Percentiles rank a stretch among this genome's conserved stretches.
Conservation (phyloP, 169 alveolate species). For the Eimeria praecox region DNA sequence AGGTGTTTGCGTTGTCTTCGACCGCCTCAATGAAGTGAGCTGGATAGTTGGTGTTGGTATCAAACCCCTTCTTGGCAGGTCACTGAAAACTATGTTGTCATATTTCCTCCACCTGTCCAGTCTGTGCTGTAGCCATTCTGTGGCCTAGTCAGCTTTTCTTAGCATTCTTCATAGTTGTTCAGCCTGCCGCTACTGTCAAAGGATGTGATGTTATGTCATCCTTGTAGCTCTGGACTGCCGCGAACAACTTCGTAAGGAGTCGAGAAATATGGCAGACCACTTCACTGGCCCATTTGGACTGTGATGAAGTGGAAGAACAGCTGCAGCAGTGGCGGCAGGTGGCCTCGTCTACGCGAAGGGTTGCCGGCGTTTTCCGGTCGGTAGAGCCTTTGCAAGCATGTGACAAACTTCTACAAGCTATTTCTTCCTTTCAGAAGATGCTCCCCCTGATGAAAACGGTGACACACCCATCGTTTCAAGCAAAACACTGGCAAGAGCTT, state of each 20-base stretch:
- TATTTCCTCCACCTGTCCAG: too few species aligned
- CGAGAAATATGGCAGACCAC: conserved; percentile 47
- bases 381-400: conserved; percentile 73
- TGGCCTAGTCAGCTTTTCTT: background rate
- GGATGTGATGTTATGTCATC: background rate
- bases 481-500: conserved; percentile 73
- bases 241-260: background rate
- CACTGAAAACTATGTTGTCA: background rate
- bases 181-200: background rate
- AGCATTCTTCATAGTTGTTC: background rate
- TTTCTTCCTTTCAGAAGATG: conserved; percentile 58
- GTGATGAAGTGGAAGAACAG: conserved; percentile 56
- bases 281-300: conserved; percentile 26
- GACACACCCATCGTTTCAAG: conserved; percentile 54
- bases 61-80: background rate
- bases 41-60: background rate
- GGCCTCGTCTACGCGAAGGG: conserved; percentile 53
- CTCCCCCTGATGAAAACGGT: conserved; percentile 52
- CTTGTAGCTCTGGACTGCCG: conserved; percentile 73
- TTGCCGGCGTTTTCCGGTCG: conserved; percentile 57
- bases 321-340: conserved; percentile 72
- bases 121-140: background rate
- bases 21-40: conserved; percentile 66
- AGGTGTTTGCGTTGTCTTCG: conserved; percentile 54
- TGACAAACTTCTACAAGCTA: conserved; percentile 63